phyloP scores from a whole-genome alignment of 768 basidiomycete genomes.

The Astraeus odoratus region DNA sequence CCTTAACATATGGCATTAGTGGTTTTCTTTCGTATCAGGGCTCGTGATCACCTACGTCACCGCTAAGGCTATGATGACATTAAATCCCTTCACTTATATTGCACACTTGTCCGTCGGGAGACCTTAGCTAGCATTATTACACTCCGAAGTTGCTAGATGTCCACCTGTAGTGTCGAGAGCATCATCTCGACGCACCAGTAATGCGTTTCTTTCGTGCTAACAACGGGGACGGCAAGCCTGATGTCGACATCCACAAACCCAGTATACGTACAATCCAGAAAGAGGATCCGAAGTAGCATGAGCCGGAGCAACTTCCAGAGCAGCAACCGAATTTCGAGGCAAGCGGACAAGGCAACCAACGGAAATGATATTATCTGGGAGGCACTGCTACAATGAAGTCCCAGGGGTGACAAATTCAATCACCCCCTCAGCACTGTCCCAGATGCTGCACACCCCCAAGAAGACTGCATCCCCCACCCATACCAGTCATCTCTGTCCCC shows the following conservation, averaged over 20 bases:
- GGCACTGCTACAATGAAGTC: too few relatives aligned
- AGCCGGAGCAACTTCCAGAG: neutral
- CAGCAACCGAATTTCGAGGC: neutral
- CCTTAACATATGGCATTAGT: too few relatives aligned
- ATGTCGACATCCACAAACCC: neutral
- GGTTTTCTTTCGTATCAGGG: too few relatives aligned
- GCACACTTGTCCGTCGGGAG: neutral
- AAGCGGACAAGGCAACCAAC: constrained; percentile 5
- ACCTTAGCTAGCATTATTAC: neutral
- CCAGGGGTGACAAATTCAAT: too few relatives aligned
- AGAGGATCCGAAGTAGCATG: neutral
- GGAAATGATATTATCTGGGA: too few relatives aligned
- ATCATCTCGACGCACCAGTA: constrained; percentile 39
- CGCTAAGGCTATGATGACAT: neutral
- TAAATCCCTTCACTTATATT: neutral
- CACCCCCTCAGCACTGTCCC: too few relatives aligned
- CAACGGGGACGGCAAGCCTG: neutral
- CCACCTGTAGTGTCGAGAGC: constrained; percentile 26
- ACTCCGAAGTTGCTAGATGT: constrained; percentile 8
- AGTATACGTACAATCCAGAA: neutral
- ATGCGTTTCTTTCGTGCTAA: constrained; percentile 17
- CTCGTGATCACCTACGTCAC: neutral
- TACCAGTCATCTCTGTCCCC: too few relatives aligned
- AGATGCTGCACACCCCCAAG: too few relatives aligned
- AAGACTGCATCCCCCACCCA: too few relatives aligned